Percentiles rank a stretch among this genome's conserved stretches.
These are phyloP conservation scores for Geotrichum histeridarum DNA, from an alignment of 1,139 yeast species.

Conservation along the genomic window DNA sequence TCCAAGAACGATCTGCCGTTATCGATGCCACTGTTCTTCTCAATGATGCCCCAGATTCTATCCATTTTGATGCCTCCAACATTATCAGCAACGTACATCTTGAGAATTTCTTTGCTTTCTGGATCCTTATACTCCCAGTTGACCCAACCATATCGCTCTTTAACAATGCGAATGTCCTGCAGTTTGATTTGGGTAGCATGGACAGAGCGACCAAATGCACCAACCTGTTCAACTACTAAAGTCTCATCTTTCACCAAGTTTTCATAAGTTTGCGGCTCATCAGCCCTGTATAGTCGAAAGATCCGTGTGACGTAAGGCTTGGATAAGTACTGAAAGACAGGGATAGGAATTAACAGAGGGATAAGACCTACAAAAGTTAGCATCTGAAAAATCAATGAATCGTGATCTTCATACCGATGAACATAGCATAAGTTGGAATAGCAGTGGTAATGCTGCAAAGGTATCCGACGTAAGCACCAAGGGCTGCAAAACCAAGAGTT, in stretches of 20 bases:
- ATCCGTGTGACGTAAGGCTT: conserved; percentile 67
- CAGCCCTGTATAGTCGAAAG: conserved; percentile 57
- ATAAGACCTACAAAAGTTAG: conserved; percentile 46
- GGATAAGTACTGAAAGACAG: conserved; percentile 51
- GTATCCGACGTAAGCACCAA: conserved; percentile 35
- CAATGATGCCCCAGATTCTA: conserved; percentile 74
- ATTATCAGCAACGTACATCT: conserved; percentile 62
- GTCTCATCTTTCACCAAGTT: conserved; percentile 57
- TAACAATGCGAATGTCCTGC: conserved; percentile 44
- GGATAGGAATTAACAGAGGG: conserved; percentile 55
- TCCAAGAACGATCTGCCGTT: conserved; percentile 51
- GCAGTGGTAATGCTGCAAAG: conserved; percentile 29
- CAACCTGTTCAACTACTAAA: conserved; percentile 63
- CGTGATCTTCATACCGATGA: conserved; percentile 16
- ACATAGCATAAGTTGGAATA: conserved; percentile 23
- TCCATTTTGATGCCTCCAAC: conserved; percentile 82
- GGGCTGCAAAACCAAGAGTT: conserved; percentile 33
- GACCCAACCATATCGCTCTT: conserved; percentile 49
- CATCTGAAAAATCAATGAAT: background rate
- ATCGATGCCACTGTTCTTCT: conserved; percentile 57
- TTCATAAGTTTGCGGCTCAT: conserved; percentile 56
- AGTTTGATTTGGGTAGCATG: conserved; percentile 57
- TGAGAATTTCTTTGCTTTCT: conserved; percentile 34
- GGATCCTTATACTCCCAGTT: conserved; percentile 48
- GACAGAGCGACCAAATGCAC: conserved; percentile 60